Conservation (phyloP, 148 eudicot species). For the Linanthus parryae region DNA sequence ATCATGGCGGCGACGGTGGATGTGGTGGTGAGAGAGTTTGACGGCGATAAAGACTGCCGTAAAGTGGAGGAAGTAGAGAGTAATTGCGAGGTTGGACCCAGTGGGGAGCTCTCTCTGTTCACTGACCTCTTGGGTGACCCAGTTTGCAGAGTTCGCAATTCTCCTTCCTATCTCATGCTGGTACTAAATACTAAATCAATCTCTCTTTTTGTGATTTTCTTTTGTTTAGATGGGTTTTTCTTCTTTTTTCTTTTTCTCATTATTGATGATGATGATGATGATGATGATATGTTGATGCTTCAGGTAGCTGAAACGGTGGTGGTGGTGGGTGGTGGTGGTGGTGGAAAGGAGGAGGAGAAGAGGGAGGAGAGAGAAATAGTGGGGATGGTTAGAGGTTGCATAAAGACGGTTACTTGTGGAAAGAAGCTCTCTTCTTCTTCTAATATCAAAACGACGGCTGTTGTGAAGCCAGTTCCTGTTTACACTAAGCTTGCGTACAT, state of each 20-base stretch:
- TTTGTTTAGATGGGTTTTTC: no score
- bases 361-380: slow-evolving; percentile 41
- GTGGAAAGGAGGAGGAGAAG: slow-evolving; percentile 56
- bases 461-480: slow-evolving; percentile 37
- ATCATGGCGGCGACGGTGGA: slow-evolving; percentile 2
- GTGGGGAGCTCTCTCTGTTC: slow-evolving; percentile 47
- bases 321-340: not conserved
- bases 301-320: not conserved
- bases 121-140: slow-evolving; percentile 83
- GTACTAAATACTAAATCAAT: no score
- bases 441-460: slow-evolving; percentile 19
- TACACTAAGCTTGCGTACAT: slow-evolving; percentile 77
- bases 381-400: slow-evolving; percentile 71
- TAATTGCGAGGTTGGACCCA: slow-evolving; percentile 58
- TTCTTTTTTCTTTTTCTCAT: not conserved
- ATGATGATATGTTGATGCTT: not conserved
- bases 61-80: slow-evolving; percentile 58
- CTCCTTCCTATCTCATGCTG: slow-evolving; percentile 50
- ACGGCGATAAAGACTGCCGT: slow-evolving; percentile 39
- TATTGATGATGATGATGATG: not conserved
- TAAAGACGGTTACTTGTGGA: slow-evolving; percentile 57
- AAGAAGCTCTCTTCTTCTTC: no score
- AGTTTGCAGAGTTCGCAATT: slow-evolving; percentile 49
- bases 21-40: slow-evolving; percentile 53
- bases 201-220: no score